Evolutionary conservation across 1,284 basidiomycete species (phyloP), one percentile per base, ranked within the genome.

Genomic region (Leccinum pallidistipes): DNA sequence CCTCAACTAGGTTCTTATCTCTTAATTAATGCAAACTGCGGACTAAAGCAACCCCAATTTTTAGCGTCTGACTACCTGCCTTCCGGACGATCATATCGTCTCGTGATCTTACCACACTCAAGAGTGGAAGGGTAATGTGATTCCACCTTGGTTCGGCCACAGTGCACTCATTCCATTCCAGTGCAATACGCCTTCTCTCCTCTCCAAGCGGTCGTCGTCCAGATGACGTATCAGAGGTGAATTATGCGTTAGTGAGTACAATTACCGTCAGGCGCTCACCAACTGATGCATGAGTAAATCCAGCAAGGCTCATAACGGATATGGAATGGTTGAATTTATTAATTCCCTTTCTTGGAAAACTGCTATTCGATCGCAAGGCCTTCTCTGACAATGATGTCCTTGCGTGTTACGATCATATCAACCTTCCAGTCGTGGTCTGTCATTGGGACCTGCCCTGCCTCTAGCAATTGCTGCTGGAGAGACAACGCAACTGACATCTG

Each of bases 341-440:
- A 55, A 43, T 21, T 27, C 54, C 43, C 50, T 53, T 32, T 60
- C 45, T 34, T 16, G 49, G 51, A 36, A 49, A 55, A 59, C 55
- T 55, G 59, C 69, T 72, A 71, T 64, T 7, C 53, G 50, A 58
- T 58, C 53, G 51, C 53, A 58, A 60, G 49, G 34, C 62, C 60
- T n/a, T 71, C 56, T 11, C 49, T 61, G 34, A 63, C 57, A 62
- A 75, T 67, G 31, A 68, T 59, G 43, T 76, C 76, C 61, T 87
- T 81, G 21, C 86, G 83, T 16, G 85, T 85, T 49, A 90, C 74
- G 64, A 92, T 78, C 57, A 82, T 70, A 71, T 92, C 86, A 76
- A 92, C 77, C 66, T 79, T 84, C 83, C 88, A 88, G 74, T 92
- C 90, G 67, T 81, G 79, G 55, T 81, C 80, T 14, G 71, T 81